Percentiles rank a stretch among this genome's conserved stretches.
phyloP scores from a whole-genome alignment of 306 rosid genomes.

The Oemleria cerasiformis region DNA sequence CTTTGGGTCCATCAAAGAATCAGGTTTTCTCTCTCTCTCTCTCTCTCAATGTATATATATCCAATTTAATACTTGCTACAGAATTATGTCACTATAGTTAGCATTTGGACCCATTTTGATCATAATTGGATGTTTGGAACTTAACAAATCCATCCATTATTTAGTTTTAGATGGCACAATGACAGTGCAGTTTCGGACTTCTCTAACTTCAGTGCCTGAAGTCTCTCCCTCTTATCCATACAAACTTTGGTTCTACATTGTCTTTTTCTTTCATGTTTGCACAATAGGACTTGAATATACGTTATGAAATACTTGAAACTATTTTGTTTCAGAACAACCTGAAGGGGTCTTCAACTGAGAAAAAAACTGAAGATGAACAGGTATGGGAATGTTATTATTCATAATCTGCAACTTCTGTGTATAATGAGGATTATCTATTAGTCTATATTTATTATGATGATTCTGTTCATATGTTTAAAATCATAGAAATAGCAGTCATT shows the following conservation, averaged over 20 bases:
- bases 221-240: background rate
- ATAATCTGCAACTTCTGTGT: background rate
- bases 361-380: slow-evolving; percentile 49
- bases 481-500: background rate
- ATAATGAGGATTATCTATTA: background rate
- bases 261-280: background rate
- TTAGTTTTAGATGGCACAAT: background rate
- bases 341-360: slow-evolving; percentile 46
- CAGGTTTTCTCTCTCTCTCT: slow-evolving; percentile 42
- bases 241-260: background rate
- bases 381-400: slow-evolving; percentile 37
- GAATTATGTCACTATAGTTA: slow-evolving; percentile 9
- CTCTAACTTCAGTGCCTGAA: background rate
- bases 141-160: background rate
- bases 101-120: background rate
- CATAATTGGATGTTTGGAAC: background rate
- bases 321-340: slow-evolving; percentile 54
- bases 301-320: background rate
- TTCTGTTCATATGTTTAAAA: background rate
- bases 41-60: background rate
- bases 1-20: slow-evolving; percentile 54
- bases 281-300: slow-evolving; percentile 11
- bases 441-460: background rate
- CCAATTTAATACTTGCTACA: too few species aligned
- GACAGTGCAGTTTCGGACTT: background rate